Percentiles rank a stretch among this genome's conserved stretches.
Conservation (phyloP, 116 monocot genomes). For the Cymodocea nodosa region DNA sequence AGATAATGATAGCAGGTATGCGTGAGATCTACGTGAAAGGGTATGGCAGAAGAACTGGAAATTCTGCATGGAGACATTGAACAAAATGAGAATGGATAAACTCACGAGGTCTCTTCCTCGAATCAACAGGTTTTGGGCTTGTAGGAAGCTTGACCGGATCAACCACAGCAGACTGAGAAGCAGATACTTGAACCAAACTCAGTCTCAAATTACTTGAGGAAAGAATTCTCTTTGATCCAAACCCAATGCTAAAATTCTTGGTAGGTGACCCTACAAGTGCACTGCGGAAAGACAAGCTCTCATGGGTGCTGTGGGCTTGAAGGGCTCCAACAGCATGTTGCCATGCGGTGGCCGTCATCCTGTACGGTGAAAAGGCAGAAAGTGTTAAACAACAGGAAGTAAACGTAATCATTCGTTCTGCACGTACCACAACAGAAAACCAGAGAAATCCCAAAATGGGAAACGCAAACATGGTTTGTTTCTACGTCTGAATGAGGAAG, state of each 20-base stretch:
- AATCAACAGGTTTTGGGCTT: constrained; percentile 11
- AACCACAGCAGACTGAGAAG: constrained; percentile 35
- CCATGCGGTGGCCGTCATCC: constrained; percentile 5
- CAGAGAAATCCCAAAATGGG: no score
- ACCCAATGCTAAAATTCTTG: constrained; percentile 18
- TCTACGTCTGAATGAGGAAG: no score
- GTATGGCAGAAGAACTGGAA: neutral
- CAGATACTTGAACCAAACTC: constrained; percentile 27
- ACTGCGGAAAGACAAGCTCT: constrained; percentile 7
- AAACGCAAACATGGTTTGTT: no score
- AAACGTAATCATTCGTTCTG: neutral
- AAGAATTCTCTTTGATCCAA: constrained; percentile 12
- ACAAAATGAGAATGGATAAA: neutral
- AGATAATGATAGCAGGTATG: no score
- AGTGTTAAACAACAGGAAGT: neutral
- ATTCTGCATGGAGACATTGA: neutral
- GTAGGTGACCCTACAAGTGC: neutral
- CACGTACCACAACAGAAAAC: no score
- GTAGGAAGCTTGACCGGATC: constrained; percentile 32
- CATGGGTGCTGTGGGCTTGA: neutral
- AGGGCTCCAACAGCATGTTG: constrained; percentile 1
- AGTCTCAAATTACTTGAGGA: constrained; percentile 19
- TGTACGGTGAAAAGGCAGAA: neutral
- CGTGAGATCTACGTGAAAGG: neutral
- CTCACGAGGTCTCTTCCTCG: constrained; percentile 67